A percentile compares a stretch with the other conserved stretches of the same genome.
Conservation (phyloP, 805 yeast genomes). For the Barnettozyma wickerhamii region DNA sequence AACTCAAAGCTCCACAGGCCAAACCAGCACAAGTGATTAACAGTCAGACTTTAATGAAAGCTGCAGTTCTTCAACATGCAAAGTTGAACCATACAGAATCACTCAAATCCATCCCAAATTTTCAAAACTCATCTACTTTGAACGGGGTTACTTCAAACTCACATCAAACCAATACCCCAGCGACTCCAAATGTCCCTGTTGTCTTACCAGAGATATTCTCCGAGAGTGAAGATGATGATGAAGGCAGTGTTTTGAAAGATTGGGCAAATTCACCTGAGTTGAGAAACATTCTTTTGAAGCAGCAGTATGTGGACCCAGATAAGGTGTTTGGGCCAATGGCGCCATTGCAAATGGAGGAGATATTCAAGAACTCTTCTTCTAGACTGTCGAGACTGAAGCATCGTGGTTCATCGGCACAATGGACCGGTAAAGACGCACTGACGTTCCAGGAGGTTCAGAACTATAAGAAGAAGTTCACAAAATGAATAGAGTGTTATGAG, state of each 20-base stretch:
- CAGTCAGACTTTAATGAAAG: constrained; percentile 28
- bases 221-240: constrained; percentile 52
- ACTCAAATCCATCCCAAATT: constrained; percentile 11
- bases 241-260: constrained; percentile 42
- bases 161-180: constrained; percentile 9
- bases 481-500: constrained; percentile 2
- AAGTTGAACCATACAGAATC: constrained; percentile 18
- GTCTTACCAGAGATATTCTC: constrained; percentile 44
- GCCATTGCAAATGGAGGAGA: constrained; percentile 62
- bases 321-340: constrained; percentile 73
- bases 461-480: constrained; percentile 34
- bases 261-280: constrained; percentile 65
- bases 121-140: constrained; percentile 5
- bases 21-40: constrained; percentile 11
- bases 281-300: constrained; percentile 37
- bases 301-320: constrained; percentile 59
- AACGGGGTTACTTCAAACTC: too few species aligned
- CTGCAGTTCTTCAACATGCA: constrained; percentile 31
- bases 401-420: constrained; percentile 44
- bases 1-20: constrained; percentile 1
- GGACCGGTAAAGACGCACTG: constrained; percentile 44
- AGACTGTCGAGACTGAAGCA: constrained; percentile 48
- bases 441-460: constrained; percentile 42
- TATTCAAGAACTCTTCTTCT: constrained; percentile 43
- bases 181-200: constrained; percentile 19